Base-by-base conservation (phyloP, 1,284 basidiomycete species). In the Gomphus sp. region DNA sequence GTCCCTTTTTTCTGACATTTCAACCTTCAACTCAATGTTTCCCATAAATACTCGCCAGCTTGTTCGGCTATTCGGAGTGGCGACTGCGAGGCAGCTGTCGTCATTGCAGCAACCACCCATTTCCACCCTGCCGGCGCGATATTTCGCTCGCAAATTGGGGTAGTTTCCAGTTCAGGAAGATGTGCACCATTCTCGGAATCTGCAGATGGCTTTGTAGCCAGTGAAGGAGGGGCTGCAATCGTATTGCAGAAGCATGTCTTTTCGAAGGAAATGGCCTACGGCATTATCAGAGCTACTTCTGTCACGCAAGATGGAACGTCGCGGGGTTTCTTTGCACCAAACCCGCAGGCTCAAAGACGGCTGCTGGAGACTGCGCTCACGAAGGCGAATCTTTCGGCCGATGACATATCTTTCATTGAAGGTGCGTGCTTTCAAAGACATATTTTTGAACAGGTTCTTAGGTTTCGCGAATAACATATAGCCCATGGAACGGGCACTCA, bases 191-290 rank as follows among this genome's bases (percentile, higher is more conserved):
- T 65, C 44, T 61, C 60, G 12, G 54, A 60, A 3, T 47, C 34
- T 33, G 64, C 64, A 16, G 61, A 65, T 50, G 64, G 64, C 9
- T 64, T 64, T 45, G 52, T 65, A 34, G 63, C 64, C 6, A 61
- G 61, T 36, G 64, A 65, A 49, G 63, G 63, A 16, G 57, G 55
- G 3, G 61, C 62, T 11, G 64, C 64, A 2, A 60, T 65, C 16
- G 56, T 65, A 14, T 56, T 65, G 11, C 63, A 65, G 57, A 61
- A 61, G 33, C 36, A 33, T 8, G 18, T 18, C 11, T 31, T 56
- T 33, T 18, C 54, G 8, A 18, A 34, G 43, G 28, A 36, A 9
- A 34, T 16, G 16, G 10, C 47, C 44, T 59, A 60, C 50, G 55
- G 39, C 10, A 39, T 33, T 3, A 61, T 64, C 18, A 62, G 58